Percentiles rank a stretch among this genome's conserved stretches.
These are phyloP conservation scores for Simplicillium aogashimaense DNA, from an alignment of 2,329 filamentous ascomycete species.

Conservation along the genomic window DNA sequence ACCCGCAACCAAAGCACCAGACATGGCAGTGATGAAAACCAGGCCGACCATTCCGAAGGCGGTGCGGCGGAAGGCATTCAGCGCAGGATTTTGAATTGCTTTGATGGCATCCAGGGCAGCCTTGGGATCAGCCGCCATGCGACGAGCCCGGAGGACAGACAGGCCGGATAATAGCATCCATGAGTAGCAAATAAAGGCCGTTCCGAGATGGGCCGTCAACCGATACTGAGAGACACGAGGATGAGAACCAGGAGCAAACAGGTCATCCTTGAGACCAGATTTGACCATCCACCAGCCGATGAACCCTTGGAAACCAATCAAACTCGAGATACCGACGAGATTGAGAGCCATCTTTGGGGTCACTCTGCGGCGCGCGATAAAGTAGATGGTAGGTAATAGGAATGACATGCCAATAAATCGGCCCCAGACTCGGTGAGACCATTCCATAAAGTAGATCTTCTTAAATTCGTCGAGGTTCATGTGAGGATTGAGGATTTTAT, in stretches of 20 bases:
- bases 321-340: constrained; percentile 69
- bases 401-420: constrained; percentile 85
- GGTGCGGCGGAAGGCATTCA: constrained; percentile 64
- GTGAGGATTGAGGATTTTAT: constrained; percentile 79
- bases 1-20: constrained; percentile 85
- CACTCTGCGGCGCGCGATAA: constrained; percentile 71
- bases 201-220: constrained; percentile 77
- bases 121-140: constrained; percentile 58
- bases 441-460: constrained; percentile 99
- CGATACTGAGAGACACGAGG: constrained; percentile 93
- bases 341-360: constrained; percentile 67
- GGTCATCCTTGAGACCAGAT: constrained; percentile 87
- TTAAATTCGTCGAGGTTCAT: constrained; percentile 95
- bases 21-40: constrained; percentile 85
- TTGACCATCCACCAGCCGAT: constrained; percentile 99
- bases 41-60: constrained; percentile 62
- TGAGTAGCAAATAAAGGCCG: constrained; percentile 86
- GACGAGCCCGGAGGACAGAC: constrained; percentile 67
- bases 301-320: constrained; percentile 92
- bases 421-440: constrained; percentile 91
- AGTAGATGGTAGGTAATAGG: constrained; percentile 79
- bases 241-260: constrained; percentile 83
- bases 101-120: constrained; percentile 50
- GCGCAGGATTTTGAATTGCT: constrained; percentile 53
- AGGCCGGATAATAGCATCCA: constrained; percentile 92